Evolutionary conservation across 2,329 filamentous ascomycete species (phyloP), one percentile per base, ranked within the genome.

Genomic region (Sporothrix euskadiensis): DNA sequence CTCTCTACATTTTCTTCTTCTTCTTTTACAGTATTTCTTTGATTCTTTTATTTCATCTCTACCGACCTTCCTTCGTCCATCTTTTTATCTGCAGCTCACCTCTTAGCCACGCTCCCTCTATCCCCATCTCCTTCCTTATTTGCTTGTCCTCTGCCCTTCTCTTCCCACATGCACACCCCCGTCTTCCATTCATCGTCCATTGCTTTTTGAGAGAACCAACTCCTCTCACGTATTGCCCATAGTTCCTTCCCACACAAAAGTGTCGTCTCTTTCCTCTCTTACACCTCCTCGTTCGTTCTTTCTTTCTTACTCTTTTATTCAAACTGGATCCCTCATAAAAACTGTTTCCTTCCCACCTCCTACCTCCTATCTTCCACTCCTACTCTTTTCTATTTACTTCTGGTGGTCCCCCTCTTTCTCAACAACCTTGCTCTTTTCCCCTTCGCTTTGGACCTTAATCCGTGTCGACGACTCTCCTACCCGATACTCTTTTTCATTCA

Each of bases 41-140:
- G 39, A 49, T 44, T 52, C 65, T 71, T 71, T 68, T 70, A 52
- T 70, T 59, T 12, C 10, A 19, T 30, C 61, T 66, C 39, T 66
- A 66, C 61, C 61, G 39, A 19, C 61, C 61, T 65, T 66, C 39
- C 61, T 66, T 66, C 61, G 61, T 65, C 35, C 39, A 66, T 61
- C 22, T 47, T 65, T 65, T 39, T 12, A 66, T 61, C 22, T 47
- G 39, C 32, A 57, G 69, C 47, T 26, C 68, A 54, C 54, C 30
- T 47, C 49, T 70, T 39, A 72, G 56, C 59, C 63, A 71, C 71
- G 32, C 75, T 75, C 73, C 74, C 61, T 47, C 75, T 75, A 73
- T 77, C 70, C 74, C 74, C 74, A 73, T 75, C 75, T 74, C 75
- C 74, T 75, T 77, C 56, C 71, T 30, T 39, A 41, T 61, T 74